Base-by-base conservation (phyloP, 306 rosid species). In the Castanea crenata region DNA sequence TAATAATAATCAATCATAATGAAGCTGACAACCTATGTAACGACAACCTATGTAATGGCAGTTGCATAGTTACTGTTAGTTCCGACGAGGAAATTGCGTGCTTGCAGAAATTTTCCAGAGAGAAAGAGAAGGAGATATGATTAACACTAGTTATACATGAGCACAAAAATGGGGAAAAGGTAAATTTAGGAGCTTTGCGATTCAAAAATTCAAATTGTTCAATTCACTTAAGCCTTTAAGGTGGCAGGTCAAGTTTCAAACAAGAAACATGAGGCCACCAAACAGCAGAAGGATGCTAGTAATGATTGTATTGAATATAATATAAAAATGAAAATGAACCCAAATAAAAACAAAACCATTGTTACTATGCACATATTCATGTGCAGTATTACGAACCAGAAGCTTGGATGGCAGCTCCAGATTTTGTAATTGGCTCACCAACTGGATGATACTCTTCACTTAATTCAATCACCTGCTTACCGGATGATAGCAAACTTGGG, bases 341-440 rank as follows among this genome's bases (percentile, higher is more conserved):
- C 55, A 21, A 59, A 27, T 21, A 67, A 59, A 46, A 46, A 10
- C 32, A 59, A 61, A 61, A 61, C 67, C 6, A 61, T 61, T 31
- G 25, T 61, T 6, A 61, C 27, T 5, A 78, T 6, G 32, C 14
- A 12, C 9, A 57, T 68, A 51, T 38, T 49, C 34, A 41, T n/a
- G 64, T 34, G 51, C 49, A 52, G 67, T 64, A 81, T 82, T 38
- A 83, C 83, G 74, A 71, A 94, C 98, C 98, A 82, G 98, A 92
- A 61, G 98, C 97, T 86, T 94, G 98, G 59, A 91, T 64, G 49
- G 88, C 83, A 79, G 98, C 95, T 76, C 93, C 94, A 11, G 88
- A 85, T 88, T 95, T 95, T 27, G n/a, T 31, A 69, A 88, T 73
- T 76, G 98, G 83, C 83, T 85, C 78, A 29, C 99, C 99, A 79